Percentiles rank a stretch among this genome's conserved stretches.
phyloP scores from a whole-genome alignment of 495 filamentous ascomycete genomes.

The Chlorociboria aeruginascens region DNA sequence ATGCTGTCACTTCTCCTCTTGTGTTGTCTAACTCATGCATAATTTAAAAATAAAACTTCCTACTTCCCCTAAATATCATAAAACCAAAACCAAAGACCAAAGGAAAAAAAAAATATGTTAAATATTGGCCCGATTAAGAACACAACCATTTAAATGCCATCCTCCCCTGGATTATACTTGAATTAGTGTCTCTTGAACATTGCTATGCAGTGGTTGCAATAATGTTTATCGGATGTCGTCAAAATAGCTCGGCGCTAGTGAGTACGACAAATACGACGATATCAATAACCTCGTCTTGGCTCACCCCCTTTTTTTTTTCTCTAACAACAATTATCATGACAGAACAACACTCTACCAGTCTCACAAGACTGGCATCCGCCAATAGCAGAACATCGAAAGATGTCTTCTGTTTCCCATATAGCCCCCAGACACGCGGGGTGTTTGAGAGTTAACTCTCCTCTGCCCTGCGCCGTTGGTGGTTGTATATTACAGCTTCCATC shows the following conservation, averaged over 20 bases:
- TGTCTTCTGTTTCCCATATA: constrained; percentile 38
- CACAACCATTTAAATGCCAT: too few species aligned
- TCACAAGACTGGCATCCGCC: constrained; percentile 20
- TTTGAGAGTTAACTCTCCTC: constrained; percentile 36
- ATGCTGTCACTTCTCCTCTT: too few species aligned
- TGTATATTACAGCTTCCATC: constrained; percentile 19
- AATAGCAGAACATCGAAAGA: constrained; percentile 22
- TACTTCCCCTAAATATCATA: too few species aligned
- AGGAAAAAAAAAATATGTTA: too few species aligned
- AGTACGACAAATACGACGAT: not conserved
- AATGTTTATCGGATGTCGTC: too few species aligned
- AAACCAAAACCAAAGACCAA: too few species aligned
- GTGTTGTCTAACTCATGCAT: too few species aligned
- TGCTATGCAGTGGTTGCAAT: too few species aligned
- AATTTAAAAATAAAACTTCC: too few species aligned
- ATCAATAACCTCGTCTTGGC: not conserved
- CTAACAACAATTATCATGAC: constrained; percentile 17
- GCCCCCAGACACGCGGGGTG: constrained; percentile 64
- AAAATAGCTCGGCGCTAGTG: not conserved
- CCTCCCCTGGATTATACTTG: too few species aligned
- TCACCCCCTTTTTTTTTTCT: constrained; percentile 11
- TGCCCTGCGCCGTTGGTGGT: constrained; percentile 26
- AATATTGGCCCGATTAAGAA: too few species aligned
- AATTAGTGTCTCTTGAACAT: too few species aligned
- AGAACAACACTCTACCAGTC: constrained; percentile 22